Percentiles rank a stretch among this genome's conserved stretches.
Conservation (phyloP, 306 rosid species). For the Prosopis cineraria region DNA sequence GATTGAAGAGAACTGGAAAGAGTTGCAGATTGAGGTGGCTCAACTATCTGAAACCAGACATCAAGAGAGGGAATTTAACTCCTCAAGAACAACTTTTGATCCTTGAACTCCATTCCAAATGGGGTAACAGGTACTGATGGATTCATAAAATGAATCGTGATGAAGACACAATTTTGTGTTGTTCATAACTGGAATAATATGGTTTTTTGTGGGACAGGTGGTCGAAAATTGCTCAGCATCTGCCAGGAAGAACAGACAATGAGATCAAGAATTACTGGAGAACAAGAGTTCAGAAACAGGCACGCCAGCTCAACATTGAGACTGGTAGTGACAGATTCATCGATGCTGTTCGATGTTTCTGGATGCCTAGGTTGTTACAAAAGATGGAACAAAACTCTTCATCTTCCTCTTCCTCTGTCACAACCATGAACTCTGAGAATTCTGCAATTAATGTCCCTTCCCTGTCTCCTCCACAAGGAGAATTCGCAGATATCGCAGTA, state of each 20-base stretch:
- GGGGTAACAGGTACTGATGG: conserved; percentile 76
- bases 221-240: conserved; percentile 89
- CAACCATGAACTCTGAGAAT: conserved; percentile 40
- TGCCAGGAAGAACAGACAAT: conserved; percentile 94
- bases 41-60: conserved; percentile 90
- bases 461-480: conserved; percentile 40
- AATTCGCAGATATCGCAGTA: conserved; percentile 29
- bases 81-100: conserved; percentile 91
- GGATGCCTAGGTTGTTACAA: conserved; percentile 85
- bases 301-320: conserved; percentile 82
- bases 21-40: conserved; percentile 97
- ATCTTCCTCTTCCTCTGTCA: conserved; percentile 35
- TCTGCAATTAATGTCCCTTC: conserved; percentile 39
- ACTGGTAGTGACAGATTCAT: conserved; percentile 74
- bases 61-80: conserved; percentile 90
- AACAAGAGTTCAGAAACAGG: conserved; percentile 89
- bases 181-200: neutral
- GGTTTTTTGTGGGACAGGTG: conserved; percentile 51
- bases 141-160: neutral
- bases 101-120: conserved; percentile 92
- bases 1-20: conserved; percentile 94
- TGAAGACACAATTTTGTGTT: neutral
- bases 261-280: conserved; percentile 96
- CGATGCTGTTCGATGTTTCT: conserved; percentile 70
- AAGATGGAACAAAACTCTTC: conserved; percentile 70